phyloP scores from a whole-genome alignment of 768 basidiomycete species.

The Suillus variegatus region DNA sequence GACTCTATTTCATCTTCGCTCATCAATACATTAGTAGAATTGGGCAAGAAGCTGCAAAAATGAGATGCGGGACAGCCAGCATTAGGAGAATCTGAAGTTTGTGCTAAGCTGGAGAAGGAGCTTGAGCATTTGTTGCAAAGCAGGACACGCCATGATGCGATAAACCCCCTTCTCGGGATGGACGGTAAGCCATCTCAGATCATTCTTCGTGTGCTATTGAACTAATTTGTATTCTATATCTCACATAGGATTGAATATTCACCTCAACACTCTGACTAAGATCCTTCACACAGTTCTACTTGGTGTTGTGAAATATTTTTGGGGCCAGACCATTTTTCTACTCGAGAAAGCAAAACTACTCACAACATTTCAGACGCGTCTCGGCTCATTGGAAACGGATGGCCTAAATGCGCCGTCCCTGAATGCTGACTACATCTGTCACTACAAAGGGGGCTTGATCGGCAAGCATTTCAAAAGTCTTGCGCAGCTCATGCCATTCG shows the following conservation, averaged over 20 bases:
- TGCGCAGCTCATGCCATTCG: too few species aligned
- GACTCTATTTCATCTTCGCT: background rate
- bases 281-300: conserved; percentile 32
- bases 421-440: too few species aligned
- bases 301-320: conserved; percentile 34
- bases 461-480: too few species aligned
- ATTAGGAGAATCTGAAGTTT: conserved; percentile 3
- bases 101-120: conserved; percentile 1
- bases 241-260: conserved; percentile 20
- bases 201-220: too few species aligned
- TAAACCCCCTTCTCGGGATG: too few species aligned
- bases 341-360: conserved; percentile 23
- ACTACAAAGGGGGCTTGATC: too few species aligned
- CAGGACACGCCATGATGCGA: too few species aligned
- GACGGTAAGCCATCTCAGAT: conserved; percentile 3
- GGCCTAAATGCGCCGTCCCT: too few species aligned
- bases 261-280: conserved; percentile 33
- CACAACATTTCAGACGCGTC: conserved; percentile 15
- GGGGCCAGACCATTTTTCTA: conserved; percentile 15
- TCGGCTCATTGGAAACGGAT: too few species aligned
- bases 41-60: conserved; percentile 9
- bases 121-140: conserved; percentile 3
- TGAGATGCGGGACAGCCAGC: background rate
- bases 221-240: too few species aligned
- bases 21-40: conserved; percentile 3